Evolutionary conservation across 208 protist genomes (phyloP).

Genomic region (Trypanosoma avium): DNA sequence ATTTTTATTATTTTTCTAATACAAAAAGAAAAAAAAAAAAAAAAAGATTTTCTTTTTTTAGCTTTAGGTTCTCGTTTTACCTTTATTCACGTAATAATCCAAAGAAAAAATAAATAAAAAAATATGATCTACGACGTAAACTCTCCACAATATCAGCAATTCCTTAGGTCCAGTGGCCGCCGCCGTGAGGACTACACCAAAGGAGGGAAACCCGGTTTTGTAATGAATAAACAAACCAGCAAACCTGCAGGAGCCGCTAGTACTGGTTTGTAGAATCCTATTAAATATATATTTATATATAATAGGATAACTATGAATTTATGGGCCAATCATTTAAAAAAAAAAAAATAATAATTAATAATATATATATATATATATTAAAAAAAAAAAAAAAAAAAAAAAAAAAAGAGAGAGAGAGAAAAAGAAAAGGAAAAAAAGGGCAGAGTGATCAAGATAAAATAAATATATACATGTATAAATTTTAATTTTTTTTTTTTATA

Average conservation of each 20-base stretch:
- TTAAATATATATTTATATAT: too few species aligned
- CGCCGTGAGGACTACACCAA: conserved; percentile 90
- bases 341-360: conserved; percentile 4
- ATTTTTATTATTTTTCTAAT: too few species aligned
- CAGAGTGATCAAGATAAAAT: conserved; percentile 1
- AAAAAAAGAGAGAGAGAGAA: background rate
- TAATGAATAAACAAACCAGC: conserved; percentile 73
- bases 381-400: background rate
- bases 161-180: conserved; percentile 90
- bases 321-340: too few species aligned
- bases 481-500: conserved; percentile 8
- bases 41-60: background rate
- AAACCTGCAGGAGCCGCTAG: conserved; percentile 87
- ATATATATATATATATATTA: background rate
- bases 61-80: too few species aligned
- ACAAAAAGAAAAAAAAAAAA: background rate
- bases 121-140: conserved; percentile 93
- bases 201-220: conserved; percentile 34
- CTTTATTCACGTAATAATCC: too few species aligned
- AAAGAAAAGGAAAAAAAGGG: conserved; percentile 1
- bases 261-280: conserved; percentile 89
- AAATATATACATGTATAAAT: conserved; percentile 9
- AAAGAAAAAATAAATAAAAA: background rate
- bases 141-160: conserved; percentile 92
- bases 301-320: too few species aligned